Base-by-base conservation (phyloP, 2,329 filamentous ascomycete species). In the Cladosporium colombiae region DNA sequence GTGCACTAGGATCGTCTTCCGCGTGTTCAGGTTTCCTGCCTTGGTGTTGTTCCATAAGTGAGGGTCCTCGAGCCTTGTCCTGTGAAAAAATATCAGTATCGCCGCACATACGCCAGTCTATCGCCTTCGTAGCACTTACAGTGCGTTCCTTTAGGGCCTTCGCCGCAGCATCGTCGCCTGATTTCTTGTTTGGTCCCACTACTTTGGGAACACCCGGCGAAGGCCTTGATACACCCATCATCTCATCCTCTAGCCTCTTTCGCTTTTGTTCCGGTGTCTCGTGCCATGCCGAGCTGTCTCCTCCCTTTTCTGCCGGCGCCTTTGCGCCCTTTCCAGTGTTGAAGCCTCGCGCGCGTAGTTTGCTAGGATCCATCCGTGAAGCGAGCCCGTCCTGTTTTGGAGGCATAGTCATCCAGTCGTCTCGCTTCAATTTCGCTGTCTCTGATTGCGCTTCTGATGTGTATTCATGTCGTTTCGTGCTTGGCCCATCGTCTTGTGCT, bases 231-330 rank as follows among this genome's bases (percentile, higher is more conserved):
- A 93, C 86, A 0, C 93, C 93, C 71, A 97, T 85, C 13, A 96
- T 90, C 62, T 95, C 88, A 75, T 96, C 88, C 71, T 90, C 89
- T 25, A 97, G 79, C 46, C 92, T 85, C 77, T 90, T 89, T 66
- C 91, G 87, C 77, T 96, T 96, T 78, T 97, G 86, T 75, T 94
- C 91, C 0, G 92, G 91, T 10, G 92, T 97, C 78, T 98, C 94
- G 0, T 92, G 93, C 94, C 94, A 98, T 52, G 94, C 87, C 25
- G 87, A 88, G 14, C 76, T 79, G 21, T 77, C 76, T 10, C 73
- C 76, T 5, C 76, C 78, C n/a, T 75, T 75, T 5, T 78, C 78
- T 27, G 70, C 68, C 5, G 78, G 72, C 10, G 78, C 81, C 68
- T 81, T 82, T 1, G 86, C 82, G 3, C 84, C 82, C 73, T 87